Evolutionary conservation across 2,329 filamentous ascomycete genomes (phyloP).

Genomic region (Trichoderma sp.): DNA sequence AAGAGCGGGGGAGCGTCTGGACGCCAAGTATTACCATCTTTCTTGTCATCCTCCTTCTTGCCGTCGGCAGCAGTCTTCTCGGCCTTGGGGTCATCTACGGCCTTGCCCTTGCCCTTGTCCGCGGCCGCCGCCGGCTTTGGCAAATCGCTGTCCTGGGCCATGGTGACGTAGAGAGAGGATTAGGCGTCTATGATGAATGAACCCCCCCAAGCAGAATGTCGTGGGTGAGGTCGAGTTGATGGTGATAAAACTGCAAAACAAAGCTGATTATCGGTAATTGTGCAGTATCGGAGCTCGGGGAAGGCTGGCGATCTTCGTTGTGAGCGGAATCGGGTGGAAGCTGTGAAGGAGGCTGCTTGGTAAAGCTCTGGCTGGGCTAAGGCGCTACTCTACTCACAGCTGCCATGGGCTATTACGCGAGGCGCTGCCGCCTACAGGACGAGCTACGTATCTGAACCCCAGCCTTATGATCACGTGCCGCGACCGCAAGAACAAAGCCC

Average conservation of each 20-base stretch:
- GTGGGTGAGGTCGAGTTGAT: constrained; percentile 24
- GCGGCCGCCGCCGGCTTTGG: constrained; percentile 63
- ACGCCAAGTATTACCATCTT: constrained; percentile 44
- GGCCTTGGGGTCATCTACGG: constrained; percentile 69
- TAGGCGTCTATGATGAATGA: constrained; percentile 36
- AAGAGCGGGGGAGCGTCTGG: constrained; percentile 28
- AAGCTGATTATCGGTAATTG: not conserved
- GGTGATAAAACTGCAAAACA: not conserved
- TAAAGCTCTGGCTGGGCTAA: constrained; percentile 41
- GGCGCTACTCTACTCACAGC: constrained; percentile 30
- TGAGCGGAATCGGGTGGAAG: constrained; percentile 39
- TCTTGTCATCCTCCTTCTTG: constrained; percentile 75
- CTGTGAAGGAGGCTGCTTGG: constrained; percentile 44
- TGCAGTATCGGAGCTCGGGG: constrained; percentile 32
- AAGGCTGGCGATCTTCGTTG: constrained; percentile 35
- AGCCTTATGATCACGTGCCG: constrained; percentile 42
- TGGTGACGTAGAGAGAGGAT: constrained; percentile 53
- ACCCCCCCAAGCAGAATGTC: constrained; percentile 33
- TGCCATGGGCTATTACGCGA: constrained; percentile 51
- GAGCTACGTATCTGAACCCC: constrained; percentile 32
- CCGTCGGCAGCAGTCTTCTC: constrained; percentile 72
- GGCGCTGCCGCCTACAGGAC: constrained; percentile 48
- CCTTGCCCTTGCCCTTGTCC: constrained; percentile 98
- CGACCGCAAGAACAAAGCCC: not conserved
- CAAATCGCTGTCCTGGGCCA: constrained; percentile 94